Conservation (phyloP, 1,284 basidiomycete species). For the Psilocybe mexicana region DNA sequence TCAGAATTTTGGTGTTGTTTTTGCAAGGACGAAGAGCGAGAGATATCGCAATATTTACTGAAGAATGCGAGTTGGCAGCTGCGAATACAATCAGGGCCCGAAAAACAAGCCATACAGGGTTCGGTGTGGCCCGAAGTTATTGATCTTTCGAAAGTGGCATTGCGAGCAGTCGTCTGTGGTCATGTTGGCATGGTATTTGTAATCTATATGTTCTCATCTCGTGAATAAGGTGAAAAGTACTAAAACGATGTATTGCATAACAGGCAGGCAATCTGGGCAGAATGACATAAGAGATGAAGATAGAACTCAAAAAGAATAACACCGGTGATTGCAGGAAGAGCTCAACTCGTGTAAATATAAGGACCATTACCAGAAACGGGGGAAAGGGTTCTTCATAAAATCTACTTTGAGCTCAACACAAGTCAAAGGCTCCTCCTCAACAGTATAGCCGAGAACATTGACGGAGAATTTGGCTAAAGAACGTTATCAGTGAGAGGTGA, state of each 20-base stretch:
- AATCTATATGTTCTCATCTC: too few relatives aligned
- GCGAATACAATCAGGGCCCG: too few relatives aligned
- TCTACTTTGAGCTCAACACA: slow-evolving; percentile 82
- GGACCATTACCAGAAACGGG: slow-evolving; percentile 14
- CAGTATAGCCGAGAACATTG: slow-evolving; percentile 71
- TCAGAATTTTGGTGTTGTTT: too few relatives aligned
- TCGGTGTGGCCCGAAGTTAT: too few relatives aligned
- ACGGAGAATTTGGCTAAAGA: slow-evolving; percentile 83
- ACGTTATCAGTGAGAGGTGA: not conserved
- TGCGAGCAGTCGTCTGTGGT: too few relatives aligned
- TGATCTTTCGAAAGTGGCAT: too few relatives aligned
- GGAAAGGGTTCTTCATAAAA: slow-evolving; percentile 57
- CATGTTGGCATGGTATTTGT: too few relatives aligned
- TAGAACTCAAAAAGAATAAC: not conserved
- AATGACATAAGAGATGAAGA: not conserved
- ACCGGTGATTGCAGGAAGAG: not conserved
- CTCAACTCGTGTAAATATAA: not conserved
- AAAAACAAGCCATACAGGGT: too few relatives aligned
- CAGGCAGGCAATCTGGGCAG: not conserved
- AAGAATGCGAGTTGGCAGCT: too few relatives aligned
- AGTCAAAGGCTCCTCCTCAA: slow-evolving; percentile 76
- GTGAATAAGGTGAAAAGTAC: not conserved
- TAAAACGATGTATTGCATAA: not conserved
- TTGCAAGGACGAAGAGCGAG: too few relatives aligned
- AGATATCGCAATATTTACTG: too few relatives aligned